Percentiles rank a stretch among this genome's conserved stretches.
Evolutionary conservation across 2,329 filamentous ascomycete species (phyloP).

Genomic region (Ophiostoma quercus): DNA sequence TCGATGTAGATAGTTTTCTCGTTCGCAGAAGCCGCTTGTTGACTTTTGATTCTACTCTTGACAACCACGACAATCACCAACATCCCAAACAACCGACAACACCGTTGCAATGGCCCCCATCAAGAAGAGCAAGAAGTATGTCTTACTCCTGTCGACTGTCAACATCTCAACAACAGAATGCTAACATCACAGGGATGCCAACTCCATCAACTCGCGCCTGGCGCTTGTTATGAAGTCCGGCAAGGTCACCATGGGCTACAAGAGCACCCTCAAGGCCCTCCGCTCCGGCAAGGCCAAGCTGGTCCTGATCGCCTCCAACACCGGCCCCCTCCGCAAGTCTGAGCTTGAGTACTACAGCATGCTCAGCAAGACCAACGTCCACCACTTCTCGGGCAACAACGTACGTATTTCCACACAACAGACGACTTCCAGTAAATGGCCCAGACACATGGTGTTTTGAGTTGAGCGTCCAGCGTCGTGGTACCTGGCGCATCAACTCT

Average conservation of each 20-base stretch:
- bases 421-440: constrained; percentile 23
- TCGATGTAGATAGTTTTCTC: neutral
- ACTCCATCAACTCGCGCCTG: constrained; percentile 53
- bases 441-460: constrained; percentile 20
- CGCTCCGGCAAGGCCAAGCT: constrained; percentile 87
- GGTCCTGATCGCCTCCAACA: constrained; percentile 87
- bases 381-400: constrained; percentile 99
- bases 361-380: constrained; percentile 88
- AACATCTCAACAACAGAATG: too few species aligned
- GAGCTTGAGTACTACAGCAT: constrained; percentile 95
- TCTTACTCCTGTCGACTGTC: neutral
- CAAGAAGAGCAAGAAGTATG: constrained; percentile 58
- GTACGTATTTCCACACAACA: constrained; percentile 58
- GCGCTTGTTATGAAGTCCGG: constrained; percentile 61
- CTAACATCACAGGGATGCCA: constrained; percentile 24
- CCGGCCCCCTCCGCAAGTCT: constrained; percentile 93
- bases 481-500: neutral
- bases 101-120: constrained; percentile 54
- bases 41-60: neutral
- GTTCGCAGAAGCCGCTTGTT: neutral
- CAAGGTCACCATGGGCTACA: constrained; percentile 86
- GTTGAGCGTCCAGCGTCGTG: neutral
- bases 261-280: constrained; percentile 51
- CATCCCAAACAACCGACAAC: constrained; percentile 24
- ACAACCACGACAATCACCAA: constrained; percentile 21